Evolutionary conservation across 164 flowering plant species (phyloP).

Genomic region (Tinospora cordifolia): DNA sequence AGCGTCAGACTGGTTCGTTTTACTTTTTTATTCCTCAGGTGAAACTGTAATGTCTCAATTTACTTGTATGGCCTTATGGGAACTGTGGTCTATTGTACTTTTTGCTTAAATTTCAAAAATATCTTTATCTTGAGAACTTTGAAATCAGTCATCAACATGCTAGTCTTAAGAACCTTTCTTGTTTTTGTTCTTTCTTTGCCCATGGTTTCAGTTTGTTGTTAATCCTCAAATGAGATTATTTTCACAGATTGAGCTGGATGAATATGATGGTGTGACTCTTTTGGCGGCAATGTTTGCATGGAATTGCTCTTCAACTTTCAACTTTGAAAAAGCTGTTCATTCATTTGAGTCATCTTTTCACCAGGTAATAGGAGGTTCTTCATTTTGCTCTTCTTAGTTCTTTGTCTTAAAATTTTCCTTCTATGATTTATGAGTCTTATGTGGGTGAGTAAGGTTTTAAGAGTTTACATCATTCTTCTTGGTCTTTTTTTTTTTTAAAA

Average conservation of each 20-base stretch:
- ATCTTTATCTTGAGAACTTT: neutral
- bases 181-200: neutral
- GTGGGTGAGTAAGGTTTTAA: no score
- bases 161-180: neutral
- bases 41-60: constrained; percentile 15
- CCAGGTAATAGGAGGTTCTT: constrained; percentile 45
- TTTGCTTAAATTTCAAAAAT: neutral
- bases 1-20: constrained; percentile 46
- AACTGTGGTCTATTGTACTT: neutral
- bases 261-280: constrained; percentile 39
- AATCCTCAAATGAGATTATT: neutral
- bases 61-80: neutral
- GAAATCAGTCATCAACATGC: neutral
- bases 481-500: no score
- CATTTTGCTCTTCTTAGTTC: constrained; percentile 7
- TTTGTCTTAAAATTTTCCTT: no score
- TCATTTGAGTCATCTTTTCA: constrained; percentile 41
- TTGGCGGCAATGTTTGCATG: constrained; percentile 82
- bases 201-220: neutral
- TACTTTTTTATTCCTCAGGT: constrained; percentile 82
- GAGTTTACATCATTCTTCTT: no score
- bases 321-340: constrained; percentile 49
- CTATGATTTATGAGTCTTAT: no score
- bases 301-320: constrained; percentile 38
- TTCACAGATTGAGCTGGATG: constrained; percentile 77